Base-by-base conservation (phyloP, 2,329 filamentous ascomycete genomes). In the Fusarium lateritium region DNA sequence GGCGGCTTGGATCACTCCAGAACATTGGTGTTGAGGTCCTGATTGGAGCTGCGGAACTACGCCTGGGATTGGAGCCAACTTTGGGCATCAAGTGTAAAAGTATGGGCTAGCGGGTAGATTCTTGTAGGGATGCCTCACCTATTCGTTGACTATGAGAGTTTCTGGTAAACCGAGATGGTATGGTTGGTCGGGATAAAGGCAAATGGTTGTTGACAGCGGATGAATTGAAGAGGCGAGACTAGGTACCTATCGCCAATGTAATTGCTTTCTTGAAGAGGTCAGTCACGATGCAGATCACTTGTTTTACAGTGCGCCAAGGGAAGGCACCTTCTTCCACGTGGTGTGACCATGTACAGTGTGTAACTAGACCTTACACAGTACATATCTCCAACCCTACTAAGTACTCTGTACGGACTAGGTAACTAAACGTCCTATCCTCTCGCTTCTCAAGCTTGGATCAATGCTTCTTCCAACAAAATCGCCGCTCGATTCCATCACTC, bases 21-120 rank as follows among this genome's bases (percentile, higher is more conserved):
- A 31, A 31, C 13, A 5, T 31, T 54, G 43, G 22, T 49, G 19
- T 43, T 65, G 28, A 44, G 55, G 40, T 47, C 22, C 22, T 51
- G 46, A 52, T 58, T 47, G 43, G 42, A 51, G 42, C 45, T 45
- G 49, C n/a, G 58, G 50, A 52, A 14, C 46, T 47, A 34, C 47
- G 33, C 50, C 33, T 65, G 44, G 47, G 47, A 54, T 49, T 43
- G 56, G 46, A 50, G 51, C 33, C 46, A 52, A 22, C 42, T 31
- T 70, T 60, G 57, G 67, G 57, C 67, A 64, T 49, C 67, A 57
- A 61, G 36, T 42, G 38, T 22, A 46, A 43, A 28, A 24, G 40
- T 13, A 14, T 51, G 31, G 33, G 24, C 36, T 43, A 39, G 43
- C 14, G 38, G 45, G 13, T 13, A 55, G 47, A 15, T 19, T 34